Conservation (phyloP, 495 filamentous ascomycete species). For the Lineolata rhizophorae region DNA sequence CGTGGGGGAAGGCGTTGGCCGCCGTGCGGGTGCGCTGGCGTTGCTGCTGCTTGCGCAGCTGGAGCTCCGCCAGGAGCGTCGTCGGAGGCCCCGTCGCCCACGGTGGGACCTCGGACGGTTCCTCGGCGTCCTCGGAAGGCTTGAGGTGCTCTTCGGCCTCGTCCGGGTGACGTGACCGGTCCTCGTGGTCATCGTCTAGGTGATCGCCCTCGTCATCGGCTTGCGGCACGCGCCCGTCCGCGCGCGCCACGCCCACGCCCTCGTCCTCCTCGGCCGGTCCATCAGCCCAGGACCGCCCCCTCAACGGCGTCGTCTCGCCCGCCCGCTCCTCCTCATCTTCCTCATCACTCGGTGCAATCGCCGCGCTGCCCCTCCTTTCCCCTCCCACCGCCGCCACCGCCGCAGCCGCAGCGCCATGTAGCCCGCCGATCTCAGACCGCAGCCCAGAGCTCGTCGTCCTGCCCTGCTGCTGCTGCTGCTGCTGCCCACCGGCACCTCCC, state of each 20-base stretch:
- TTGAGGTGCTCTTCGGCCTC: conserved; percentile 11
- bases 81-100: conserved; percentile 67
- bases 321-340: conserved; percentile 8
- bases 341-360: conserved; percentile 18
- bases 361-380: no score
- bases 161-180: conserved; percentile 2
- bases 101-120: conserved; percentile 1
- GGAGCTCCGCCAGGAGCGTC: conserved; percentile 79
- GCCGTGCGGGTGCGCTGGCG: conserved; percentile 51
- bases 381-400: no score
- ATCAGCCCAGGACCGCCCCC: no score
- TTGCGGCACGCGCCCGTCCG: no score
- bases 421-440: conserved; percentile 3
- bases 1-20: conserved; percentile 41
- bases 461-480: no score
- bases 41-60: conserved; percentile 68
- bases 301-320: no score
- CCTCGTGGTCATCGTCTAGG: neutral
- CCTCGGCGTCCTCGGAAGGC: conserved; percentile 4
- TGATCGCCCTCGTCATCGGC: neutral
- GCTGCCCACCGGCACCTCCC: no score
- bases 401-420: no score
- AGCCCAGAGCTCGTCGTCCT: no score
- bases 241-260: no score
- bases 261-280: conserved; percentile 1